Conservation (phyloP, 2,329 filamentous ascomycete genomes). For the Ophiostoma australiae region DNA sequence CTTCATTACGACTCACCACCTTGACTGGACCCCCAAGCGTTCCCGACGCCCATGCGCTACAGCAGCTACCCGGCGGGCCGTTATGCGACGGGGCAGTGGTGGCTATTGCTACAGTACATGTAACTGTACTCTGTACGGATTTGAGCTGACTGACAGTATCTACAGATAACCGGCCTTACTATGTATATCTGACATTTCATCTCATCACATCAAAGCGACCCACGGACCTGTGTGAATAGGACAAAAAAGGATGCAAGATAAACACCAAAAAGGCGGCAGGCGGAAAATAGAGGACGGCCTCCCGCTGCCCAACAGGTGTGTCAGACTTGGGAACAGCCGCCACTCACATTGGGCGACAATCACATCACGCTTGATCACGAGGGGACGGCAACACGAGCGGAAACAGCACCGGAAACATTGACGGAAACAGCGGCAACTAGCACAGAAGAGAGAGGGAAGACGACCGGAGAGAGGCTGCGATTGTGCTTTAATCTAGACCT, state of each 20-base stretch:
- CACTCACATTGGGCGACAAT: background rate
- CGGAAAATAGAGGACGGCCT: background rate
- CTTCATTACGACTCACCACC: no score
- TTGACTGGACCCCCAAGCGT: background rate
- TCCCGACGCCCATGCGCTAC: constrained; percentile 2
- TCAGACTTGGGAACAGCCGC: background rate
- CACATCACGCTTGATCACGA: background rate
- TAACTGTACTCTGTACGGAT: background rate
- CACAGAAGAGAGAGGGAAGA: background rate
- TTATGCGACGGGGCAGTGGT: background rate
- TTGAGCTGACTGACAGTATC: background rate
- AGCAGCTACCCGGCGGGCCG: background rate
- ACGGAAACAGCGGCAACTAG: background rate
- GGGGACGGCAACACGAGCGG: background rate
- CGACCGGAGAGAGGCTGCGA: background rate
- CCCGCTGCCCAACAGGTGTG: background rate
- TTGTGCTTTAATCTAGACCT: background rate
- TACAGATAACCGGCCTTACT: background rate
- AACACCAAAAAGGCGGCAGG: background rate
- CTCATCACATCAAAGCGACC: background rate
- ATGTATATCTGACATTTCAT: background rate
- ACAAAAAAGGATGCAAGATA: no score
- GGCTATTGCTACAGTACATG: background rate
- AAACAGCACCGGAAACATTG: background rate
- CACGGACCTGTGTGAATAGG: background rate